phyloP scores from a whole-genome alignment of 257 asterid genomes.

The Lycium ferocissimum region DNA sequence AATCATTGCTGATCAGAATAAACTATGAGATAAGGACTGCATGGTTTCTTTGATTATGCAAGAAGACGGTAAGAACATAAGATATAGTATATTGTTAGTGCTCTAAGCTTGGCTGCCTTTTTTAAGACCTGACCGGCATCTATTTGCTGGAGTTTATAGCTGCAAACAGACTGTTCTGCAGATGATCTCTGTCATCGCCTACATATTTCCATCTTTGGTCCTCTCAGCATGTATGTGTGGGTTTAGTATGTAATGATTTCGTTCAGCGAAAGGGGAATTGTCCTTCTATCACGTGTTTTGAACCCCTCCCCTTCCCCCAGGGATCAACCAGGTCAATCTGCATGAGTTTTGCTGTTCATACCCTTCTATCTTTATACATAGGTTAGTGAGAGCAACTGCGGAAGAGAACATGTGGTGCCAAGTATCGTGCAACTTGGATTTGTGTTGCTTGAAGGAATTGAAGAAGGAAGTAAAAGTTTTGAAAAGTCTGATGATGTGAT shows the following conservation, averaged over 20 bases:
- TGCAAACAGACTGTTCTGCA: neutral
- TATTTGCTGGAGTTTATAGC: slow-evolving; percentile 22
- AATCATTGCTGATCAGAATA: slow-evolving; percentile 19
- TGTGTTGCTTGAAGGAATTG: slow-evolving; percentile 77
- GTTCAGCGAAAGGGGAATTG: no score
- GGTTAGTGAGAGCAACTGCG: slow-evolving; percentile 79
- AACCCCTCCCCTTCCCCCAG: no score
- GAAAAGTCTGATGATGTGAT: slow-evolving; percentile 63
- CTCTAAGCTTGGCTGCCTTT: neutral
- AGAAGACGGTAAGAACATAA: neutral
- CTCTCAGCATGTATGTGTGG: neutral
- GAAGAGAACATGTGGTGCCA: slow-evolving; percentile 84
- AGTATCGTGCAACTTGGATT: slow-evolving; percentile 84
- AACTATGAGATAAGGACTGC: neutral
- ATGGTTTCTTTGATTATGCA: neutral
- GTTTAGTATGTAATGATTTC: neutral
- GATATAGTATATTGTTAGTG: neutral
- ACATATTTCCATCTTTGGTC: no score
- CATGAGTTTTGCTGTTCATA: no score
- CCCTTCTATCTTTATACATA: slow-evolving; percentile 35
- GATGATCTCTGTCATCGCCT: neutral
- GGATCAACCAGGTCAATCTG: no score
- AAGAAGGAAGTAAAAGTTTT: slow-evolving; percentile 58
- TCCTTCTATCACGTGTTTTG: no score
- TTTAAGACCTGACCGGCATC: neutral